Conservation (phyloP, 768 basidiomycete species). For the Sporobolomyces pararoseus region DNA sequence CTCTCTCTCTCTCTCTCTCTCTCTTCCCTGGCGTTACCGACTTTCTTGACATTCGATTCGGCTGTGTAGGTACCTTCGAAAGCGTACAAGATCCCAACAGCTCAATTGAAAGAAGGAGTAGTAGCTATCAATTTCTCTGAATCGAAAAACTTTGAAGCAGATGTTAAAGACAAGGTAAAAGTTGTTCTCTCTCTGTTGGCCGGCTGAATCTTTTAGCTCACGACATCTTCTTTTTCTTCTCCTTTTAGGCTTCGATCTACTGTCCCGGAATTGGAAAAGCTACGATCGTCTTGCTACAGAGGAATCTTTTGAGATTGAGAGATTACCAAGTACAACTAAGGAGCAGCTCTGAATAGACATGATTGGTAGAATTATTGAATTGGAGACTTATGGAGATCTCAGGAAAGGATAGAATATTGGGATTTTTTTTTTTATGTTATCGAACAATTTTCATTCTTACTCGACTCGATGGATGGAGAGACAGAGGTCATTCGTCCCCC, state of each 20-base stretch:
- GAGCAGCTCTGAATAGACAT: too few species aligned
- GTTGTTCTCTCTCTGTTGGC: too few species aligned
- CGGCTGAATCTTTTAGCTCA: conserved; percentile 36
- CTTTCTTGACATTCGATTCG: too few species aligned
- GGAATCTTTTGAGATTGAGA: conserved; percentile 63
- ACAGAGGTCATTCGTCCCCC: too few species aligned
- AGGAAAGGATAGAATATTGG: too few species aligned
- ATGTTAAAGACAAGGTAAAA: conserved; percentile 88
- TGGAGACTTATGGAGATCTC: too few species aligned
- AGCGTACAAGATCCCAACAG: conserved; percentile 82
- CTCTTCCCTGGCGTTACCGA: not conserved
- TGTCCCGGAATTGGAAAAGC: conserved; percentile 96
- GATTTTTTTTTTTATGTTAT: too few species aligned
- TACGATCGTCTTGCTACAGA: conserved; percentile 93
- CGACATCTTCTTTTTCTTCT: not conserved
- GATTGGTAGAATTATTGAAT: not conserved
- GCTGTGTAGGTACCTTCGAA: conserved; percentile 66
- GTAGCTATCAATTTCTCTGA: conserved; percentile 87
- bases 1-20: not conserved
- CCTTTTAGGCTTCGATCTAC: conserved; percentile 79
- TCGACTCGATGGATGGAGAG: too few species aligned
- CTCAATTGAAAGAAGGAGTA: conserved; percentile 87
- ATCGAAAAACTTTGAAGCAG: conserved; percentile 93
- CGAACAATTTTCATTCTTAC: too few species aligned
- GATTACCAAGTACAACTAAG: conserved; percentile 26